Percentiles rank a stretch among this genome's conserved stretches.
These are phyloP conservation scores for Colletotrichum ledebouriae DNA, from an alignment of 2,329 filamentous ascomycete genomes.

Conservation along the genomic window DNA sequence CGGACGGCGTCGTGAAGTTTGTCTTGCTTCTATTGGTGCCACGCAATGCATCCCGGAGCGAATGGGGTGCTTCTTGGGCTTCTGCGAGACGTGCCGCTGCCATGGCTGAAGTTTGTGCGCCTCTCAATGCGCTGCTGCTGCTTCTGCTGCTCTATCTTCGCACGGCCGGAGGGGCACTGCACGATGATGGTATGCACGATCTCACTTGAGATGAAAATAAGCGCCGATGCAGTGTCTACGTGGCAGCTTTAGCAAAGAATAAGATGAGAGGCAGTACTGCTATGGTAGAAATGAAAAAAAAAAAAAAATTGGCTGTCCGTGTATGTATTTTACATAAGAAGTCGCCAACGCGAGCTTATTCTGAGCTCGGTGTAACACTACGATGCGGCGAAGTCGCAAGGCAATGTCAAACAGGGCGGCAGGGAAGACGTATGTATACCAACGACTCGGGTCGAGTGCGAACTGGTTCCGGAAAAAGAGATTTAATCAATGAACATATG, in stretches of 20 bases:
- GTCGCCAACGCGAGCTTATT: neutral
- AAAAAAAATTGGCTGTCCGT: neutral
- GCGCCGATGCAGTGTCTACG: neutral
- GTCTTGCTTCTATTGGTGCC: slow-evolving; percentile 25
- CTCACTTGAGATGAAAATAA: slow-evolving; percentile 30
- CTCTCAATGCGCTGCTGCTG: neutral
- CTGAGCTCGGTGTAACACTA: slow-evolving; percentile 17
- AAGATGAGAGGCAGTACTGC: neutral
- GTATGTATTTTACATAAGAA: neutral
- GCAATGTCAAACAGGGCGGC: slow-evolving; percentile 4
- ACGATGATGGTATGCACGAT: slow-evolving; percentile 3
- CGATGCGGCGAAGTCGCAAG: slow-evolving; percentile 2
- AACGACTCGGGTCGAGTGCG: slow-evolving; percentile 30
- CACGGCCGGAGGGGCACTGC: neutral
- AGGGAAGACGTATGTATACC: neutral
- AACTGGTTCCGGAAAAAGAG: slow-evolving; percentile 3
- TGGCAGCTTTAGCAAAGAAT: neutral
- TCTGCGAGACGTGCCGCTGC: neutral
- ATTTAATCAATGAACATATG: neutral
- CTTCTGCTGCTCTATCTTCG: neutral
- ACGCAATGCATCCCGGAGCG: slow-evolving; percentile 45
- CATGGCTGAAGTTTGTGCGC: slow-evolving; percentile 1
- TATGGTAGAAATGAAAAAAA: neutral
- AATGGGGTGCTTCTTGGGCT: slow-evolving; percentile 23
- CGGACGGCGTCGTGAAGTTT: slow-evolving; percentile 48